Base-by-base conservation (phyloP, 805 yeast genomes). In the Ogataea chonburiensis region DNA sequence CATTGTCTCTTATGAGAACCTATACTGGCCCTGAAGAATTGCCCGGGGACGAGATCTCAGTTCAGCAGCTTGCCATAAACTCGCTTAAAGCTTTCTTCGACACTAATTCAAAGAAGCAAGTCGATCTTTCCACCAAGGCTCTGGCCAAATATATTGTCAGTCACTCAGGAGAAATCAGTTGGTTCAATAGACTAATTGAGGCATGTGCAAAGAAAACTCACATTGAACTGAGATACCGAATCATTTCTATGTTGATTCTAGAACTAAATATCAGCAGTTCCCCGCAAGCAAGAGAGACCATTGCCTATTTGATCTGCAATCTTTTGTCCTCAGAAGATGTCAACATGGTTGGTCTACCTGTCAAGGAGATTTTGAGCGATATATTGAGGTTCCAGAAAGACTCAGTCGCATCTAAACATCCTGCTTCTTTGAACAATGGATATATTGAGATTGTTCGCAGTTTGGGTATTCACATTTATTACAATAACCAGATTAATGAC, bases 301-400 rank as follows among this genome's bases (percentile, higher is more conserved):
- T 60, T 13, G 48, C 61, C 2, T 45, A 49, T 13, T 33, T 55
- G 28, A 47, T 55, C 3, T 49, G 62, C 7, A 79, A 81, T 9
- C 61, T 87, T 19, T 66, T 89, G n/a, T 70, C 81, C 1, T 81
- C 93, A 0, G 54, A 52, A 28, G 79, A 80, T 24, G 86, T 86
- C 26, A 86, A 83, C 56, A 77, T 91, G 71, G 81, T 88, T 43
- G 97, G 97, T 0, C 65, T 93, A 28, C 83, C 96, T 8, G 84
- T 88, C 5, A 68, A 87, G 24, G 98, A 89, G 56, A 73, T 85
- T 24, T 69, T 84, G 55, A 76, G 79, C 43, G 77, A 72, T 38
- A 53, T 84, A 5, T 58, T 83, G 27, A 55, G 60, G 8, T 65
- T 77, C 30, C 85, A 82, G 49, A 52, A 55, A 8, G 39, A 47